Percentiles rank a stretch among this genome's conserved stretches.
Evolutionary conservation across 495 filamentous ascomycete species (phyloP).

Genomic region (Tetracladium setigerum): DNA sequence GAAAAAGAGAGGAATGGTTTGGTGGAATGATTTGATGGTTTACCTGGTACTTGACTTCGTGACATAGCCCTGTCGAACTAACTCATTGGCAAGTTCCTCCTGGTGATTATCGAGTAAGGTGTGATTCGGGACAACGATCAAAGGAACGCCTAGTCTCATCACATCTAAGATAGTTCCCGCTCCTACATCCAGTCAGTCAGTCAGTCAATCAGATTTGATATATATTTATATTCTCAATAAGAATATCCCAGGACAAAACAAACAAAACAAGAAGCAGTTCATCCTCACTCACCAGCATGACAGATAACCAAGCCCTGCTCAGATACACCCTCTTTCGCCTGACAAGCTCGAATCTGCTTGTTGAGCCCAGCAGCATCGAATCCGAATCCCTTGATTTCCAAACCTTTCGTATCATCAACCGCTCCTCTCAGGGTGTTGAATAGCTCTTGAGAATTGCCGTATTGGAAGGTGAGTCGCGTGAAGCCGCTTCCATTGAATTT

Average conservation of each 20-base stretch:
- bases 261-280: background rate
- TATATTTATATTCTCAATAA: background rate
- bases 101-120: conserved; percentile 87
- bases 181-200: conserved; percentile 41
- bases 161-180: conserved; percentile 86
- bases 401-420: conserved; percentile 7
- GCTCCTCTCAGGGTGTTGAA: conserved; percentile 12
- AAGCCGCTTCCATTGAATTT: conserved; percentile 11
- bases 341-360: conserved; percentile 42
- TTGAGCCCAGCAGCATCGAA: conserved; percentile 52
- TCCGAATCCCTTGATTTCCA: conserved; percentile 55
- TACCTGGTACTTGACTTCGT: conserved; percentile 10
- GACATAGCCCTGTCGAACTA: conserved; percentile 51
- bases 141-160: conserved; percentile 52
- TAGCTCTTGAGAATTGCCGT: conserved; percentile 5
- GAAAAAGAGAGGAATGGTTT: too few relatives aligned
- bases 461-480: conserved; percentile 18
- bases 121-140: conserved; percentile 84
- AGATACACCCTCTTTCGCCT: conserved; percentile 17
- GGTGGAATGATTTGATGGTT: background rate
- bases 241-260: too few relatives aligned
- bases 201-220: background rate
- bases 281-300: conserved; percentile 79
- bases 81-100: conserved; percentile 68
- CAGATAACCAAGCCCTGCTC: conserved; percentile 66